Conservation (phyloP, 768 basidiomycete genomes). For the Clavaria fumosa region DNA sequence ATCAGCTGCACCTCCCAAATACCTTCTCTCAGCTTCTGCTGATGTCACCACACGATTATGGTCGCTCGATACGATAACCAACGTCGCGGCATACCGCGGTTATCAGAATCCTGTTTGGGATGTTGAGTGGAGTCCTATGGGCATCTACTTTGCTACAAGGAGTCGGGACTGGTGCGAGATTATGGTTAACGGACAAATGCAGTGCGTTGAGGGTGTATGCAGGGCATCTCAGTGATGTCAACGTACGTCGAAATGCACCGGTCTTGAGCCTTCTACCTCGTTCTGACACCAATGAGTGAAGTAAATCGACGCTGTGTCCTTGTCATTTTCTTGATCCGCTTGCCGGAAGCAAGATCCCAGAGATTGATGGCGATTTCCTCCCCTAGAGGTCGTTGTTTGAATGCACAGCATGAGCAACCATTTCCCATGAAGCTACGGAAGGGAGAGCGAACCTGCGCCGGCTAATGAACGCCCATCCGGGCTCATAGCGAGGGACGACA, state of each 20-base stretch:
- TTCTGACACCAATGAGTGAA: too few species aligned
- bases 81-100: constrained; percentile 85
- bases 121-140: constrained; percentile 96
- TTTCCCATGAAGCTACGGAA: neutral
- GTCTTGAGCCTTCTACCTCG: too few species aligned
- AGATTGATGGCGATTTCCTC: constrained; percentile 89
- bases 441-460: constrained; percentile 46
- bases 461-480: constrained; percentile 92
- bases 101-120: constrained; percentile 99
- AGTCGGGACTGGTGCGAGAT: constrained; percentile 86
- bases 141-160: constrained; percentile 95
- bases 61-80: constrained; percentile 91
- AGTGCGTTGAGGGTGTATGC: constrained; percentile 83
- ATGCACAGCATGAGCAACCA: neutral
- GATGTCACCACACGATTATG: constrained; percentile 85
- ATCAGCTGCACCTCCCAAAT: constrained; percentile 70
- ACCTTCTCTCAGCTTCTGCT: constrained; percentile 83
- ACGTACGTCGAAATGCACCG: constrained; percentile 76
- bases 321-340: constrained; percentile 89
- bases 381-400: constrained; percentile 35
- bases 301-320: constrained; percentile 80
- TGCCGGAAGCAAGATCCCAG: constrained; percentile 95
- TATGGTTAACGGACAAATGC: constrained; percentile 91
- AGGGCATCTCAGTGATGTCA: constrained; percentile 92
- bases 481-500: constrained; percentile 76